Evolutionary conservation across 2,329 filamentous ascomycete species (phyloP).

Genomic region (Didymosphaeria variabile): DNA sequence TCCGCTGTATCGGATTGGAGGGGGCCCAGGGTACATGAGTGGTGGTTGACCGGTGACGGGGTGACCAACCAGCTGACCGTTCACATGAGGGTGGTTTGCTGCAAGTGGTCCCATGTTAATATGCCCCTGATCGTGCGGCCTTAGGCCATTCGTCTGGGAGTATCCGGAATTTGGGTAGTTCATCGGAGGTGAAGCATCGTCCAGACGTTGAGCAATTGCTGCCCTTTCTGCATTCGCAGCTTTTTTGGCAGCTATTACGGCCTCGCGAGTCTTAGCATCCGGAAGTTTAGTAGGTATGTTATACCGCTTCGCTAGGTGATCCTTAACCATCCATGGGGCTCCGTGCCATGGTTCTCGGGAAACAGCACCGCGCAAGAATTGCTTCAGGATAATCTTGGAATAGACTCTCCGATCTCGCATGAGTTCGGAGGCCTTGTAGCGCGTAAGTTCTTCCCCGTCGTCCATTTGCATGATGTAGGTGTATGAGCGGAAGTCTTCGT

Average conservation of each 20-base stretch:
- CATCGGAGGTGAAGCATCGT: constrained; percentile 37
- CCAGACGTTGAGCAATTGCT: constrained; percentile 65
- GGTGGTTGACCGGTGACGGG: background rate
- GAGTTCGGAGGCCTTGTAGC: constrained; percentile 65
- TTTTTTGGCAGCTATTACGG: constrained; percentile 63
- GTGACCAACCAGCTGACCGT: background rate
- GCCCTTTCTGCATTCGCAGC: constrained; percentile 77
- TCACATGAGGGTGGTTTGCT: constrained; percentile 3
- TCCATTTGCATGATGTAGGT: constrained; percentile 46
- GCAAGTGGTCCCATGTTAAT: background rate
- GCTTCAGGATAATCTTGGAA: constrained; percentile 90
- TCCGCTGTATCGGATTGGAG: background rate
- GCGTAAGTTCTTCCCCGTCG: constrained; percentile 58
- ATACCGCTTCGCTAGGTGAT: constrained; percentile 82
- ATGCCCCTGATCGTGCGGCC: constrained; percentile 3
- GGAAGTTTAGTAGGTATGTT: constrained; percentile 90
- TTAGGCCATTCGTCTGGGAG: constrained; percentile 31
- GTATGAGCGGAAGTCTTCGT: constrained; percentile 43
- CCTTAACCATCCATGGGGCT: constrained; percentile 95
- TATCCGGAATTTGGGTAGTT: constrained; percentile 31
- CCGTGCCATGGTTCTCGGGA: constrained; percentile 91
- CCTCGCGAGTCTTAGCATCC: constrained; percentile 46
- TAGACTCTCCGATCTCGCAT: constrained; percentile 89
- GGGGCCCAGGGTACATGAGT: constrained; percentile 3
- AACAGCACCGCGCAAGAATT: constrained; percentile 96